Evolutionary conservation across 495 filamentous ascomycete genomes (phyloP).

Genomic region (Aspergillus funiculosus): DNA sequence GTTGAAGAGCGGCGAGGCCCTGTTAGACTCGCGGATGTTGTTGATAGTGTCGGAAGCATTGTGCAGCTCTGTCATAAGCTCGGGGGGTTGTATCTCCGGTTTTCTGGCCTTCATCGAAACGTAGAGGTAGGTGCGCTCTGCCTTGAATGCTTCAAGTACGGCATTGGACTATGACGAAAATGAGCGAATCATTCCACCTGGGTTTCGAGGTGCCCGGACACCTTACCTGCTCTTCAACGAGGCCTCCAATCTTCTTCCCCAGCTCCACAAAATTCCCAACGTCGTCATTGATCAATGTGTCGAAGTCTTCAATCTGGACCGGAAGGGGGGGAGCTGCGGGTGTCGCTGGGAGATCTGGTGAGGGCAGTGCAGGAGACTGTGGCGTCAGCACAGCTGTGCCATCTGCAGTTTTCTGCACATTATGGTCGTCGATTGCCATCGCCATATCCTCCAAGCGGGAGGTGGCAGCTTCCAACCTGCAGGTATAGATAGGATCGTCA

Average conservation of each 20-base stretch:
- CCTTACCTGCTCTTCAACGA: constrained; percentile 74
- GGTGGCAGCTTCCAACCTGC: constrained; percentile 94
- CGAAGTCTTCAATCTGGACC: constrained; percentile 76
- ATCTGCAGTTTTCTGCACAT: constrained; percentile 45
- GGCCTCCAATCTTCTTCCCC: constrained; percentile 68
- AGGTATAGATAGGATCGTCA: constrained; percentile 10
- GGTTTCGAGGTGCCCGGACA: not conserved
- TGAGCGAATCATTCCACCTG: constrained; percentile 4
- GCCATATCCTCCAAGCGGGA: constrained; percentile 95
- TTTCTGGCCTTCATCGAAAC: constrained; percentile 90
- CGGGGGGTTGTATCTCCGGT: constrained; percentile 64
- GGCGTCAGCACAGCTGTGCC: constrained; percentile 35
- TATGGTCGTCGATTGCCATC: constrained; percentile 55
- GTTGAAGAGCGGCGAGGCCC: constrained; percentile 61
- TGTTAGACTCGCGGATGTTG: constrained; percentile 72
- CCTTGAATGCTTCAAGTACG: constrained; percentile 64
- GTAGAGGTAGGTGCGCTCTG: constrained; percentile 79
- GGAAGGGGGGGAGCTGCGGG: constrained; percentile 59
- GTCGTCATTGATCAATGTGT: constrained; percentile 66
- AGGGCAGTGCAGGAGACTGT: constrained; percentile 36
- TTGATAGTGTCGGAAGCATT: constrained; percentile 67
- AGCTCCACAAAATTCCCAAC: constrained; percentile 72
- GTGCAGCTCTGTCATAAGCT: constrained; percentile 78
- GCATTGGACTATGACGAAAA: constrained; percentile 45
- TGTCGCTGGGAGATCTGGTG: constrained; percentile 40